Evolutionary conservation across 345 rosid species (phyloP), one percentile per base, ranked within the genome.

Genomic region (Adansonia digitata): DNA sequence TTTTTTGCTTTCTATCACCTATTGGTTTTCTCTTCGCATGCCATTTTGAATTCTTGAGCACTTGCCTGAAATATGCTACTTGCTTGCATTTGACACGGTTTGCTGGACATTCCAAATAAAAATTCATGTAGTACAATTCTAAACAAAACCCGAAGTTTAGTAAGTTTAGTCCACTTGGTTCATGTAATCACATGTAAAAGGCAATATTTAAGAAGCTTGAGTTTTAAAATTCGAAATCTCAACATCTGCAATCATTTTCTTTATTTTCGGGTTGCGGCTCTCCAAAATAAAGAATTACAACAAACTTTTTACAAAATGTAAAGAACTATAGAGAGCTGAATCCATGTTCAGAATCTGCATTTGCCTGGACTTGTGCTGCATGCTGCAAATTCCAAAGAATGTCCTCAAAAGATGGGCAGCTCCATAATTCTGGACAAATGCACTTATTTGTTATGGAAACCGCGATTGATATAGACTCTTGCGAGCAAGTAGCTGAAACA

Each of bases 311-410:
- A 8, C 7, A n/a, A n/a, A 24, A 63, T 8, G 68, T n/a, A 37
- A 63, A 8, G 43, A 34, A n/a, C 45, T 63, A 63, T 18, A 9
- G 26, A 37, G 15, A 0, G 45, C 43, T 18, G 22, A 34, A 90
- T 77, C 82, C 88, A 78, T 89, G 92, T 69, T 92, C 97, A 49
- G 87, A 75, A 70, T 92, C 92, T 9, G 91, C 91, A 2, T 90
- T 84, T 66, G 90, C 90, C 81, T 94, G 98, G 86, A 94, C 92
- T 78, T 92, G 98, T 73, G 94, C 91, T 46, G 97, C 98, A 27
- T 94, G 88, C 39, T 91, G 98, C 52, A 92, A 80, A 83, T 94
- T 92, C 98, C 98, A 91, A 2, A 94, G 92, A 35, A 94, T 93
- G 39, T 92, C 98, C 81, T 91, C 97, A 40, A 92, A 86, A 1